Base-by-base conservation (phyloP, 2,329 filamentous ascomycete species). In the Nigrograna mackinnonii region DNA sequence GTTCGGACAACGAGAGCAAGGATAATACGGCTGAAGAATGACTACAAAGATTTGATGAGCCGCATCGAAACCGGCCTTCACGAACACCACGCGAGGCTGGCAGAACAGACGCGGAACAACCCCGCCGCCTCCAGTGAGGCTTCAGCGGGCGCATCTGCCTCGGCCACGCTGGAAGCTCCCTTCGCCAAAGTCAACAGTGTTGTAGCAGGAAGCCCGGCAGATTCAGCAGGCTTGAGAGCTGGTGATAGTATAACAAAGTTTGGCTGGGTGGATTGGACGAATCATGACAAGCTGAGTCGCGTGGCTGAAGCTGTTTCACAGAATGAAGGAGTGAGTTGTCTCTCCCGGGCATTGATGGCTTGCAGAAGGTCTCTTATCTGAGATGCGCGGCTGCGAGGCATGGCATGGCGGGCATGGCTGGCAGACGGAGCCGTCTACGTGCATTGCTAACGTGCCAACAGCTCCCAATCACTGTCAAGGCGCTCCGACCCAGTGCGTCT, bases 151-250 rank as follows among this genome's bases (percentile, higher is more conserved):
- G 9, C 11, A 12, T 37, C 39, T 18, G 35, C 52, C 34, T 46
- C 65, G 31, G 46, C 60, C n/a, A 52, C 71, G 6, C 56, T 80
- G 16, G 79, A 83, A 49, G 76, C 77, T 34, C 83, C 87, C 0
- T 99, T 99, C 66, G 94, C 94, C 22, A 94, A 84, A 65, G 89
- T 99, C 55, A 96, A 96, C 63, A 87, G 80, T 39, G 87, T 99
- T 7, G 84, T 86, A 24, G 69, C 80, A 16, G 80, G 79, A 39
- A 94, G 92, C 59, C 94, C 94, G 11, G 94, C 94, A 7, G 86
- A 88, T 24, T 73, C 79, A 39, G 91, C 94, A 19, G 94, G 94
- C 2, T 73, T 99, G 53, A 85, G 84, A 66, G 72, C 80, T 2
- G 91, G 89, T 18, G 94, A 99, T 69, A 77, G 83, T 61, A 86